Evolutionary conservation across 768 basidiomycete species (phyloP), one percentile per base, ranked within the genome.

Genomic region (Hygrocybe coccinea): DNA sequence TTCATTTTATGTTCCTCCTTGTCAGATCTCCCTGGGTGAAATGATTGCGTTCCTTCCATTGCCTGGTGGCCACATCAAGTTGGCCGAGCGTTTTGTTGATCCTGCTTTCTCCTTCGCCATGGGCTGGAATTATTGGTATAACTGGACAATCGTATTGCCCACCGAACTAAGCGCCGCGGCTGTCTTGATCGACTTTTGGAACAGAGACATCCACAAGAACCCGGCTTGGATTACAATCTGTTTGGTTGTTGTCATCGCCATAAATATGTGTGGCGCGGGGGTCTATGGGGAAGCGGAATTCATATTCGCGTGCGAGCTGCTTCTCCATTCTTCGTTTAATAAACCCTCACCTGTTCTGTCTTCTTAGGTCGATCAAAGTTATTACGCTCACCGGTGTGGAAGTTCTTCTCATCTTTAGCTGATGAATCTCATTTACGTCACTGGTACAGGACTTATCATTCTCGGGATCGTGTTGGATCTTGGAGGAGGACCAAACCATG

Each of bases 221-320:
- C 85, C 91, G 0, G 85, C 77, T 17, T 97, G 90, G 89, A 86
- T 97, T 39, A 70, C 82, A 0, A 76, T 97, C 36, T 89, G 84
- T 52, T 71, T 94, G 63, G 62, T 88, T 37, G 84, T 95, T 24
- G 85, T 89, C 39, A 67, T 95, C 41, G 73, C 72, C 25, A 93
- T 91, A 69, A 91, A 91, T 65, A 65, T 87, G 74, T 69, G 83
- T 5, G 89, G 88, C 47, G 85, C 87, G 43, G 85, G 83, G 59
- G 87, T 81, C 25, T 91, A 91, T 62, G 88, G 89, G 35, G 90
- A 93, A 69, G 83, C 83, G 6, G 92, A 94, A 69, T 95, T 95
- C 65, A 76, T 84, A 48, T 94, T 94, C 66, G 90, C 90, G 77
- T 86, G 58, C 67, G 82, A 63, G 59, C 78, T 79, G 63, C 70